Base-by-base conservation (phyloP, 495 filamentous ascomycete genomes). In the Neurospora africana region DNA sequence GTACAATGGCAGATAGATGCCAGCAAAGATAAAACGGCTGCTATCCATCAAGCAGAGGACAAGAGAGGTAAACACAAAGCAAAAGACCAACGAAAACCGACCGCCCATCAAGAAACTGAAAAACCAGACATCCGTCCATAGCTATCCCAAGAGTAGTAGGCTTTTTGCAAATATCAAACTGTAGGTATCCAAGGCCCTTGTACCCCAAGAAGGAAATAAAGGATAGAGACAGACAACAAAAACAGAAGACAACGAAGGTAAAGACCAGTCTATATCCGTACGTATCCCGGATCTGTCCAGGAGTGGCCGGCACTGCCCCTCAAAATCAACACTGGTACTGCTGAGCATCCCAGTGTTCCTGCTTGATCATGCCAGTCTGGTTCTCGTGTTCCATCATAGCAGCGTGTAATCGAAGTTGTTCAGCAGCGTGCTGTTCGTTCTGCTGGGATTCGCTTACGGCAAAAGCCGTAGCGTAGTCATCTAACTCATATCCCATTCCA, bases 321-420 rank as follows among this genome's bases (percentile, higher is more conserved):
- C 13, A 27, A 15, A 6, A 65, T 33, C 27, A 19, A 33, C 41
- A 37, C 15, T 72, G 71, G 37, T 71, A 73, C n/a, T 39, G 68
- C 27, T 73, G 73, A 5, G 69, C 35, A 15, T 78, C 80, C 79
- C 79, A 80, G 0, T 79, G 79, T 73, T 84, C 83, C 36, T 73
- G 77, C 73, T 84, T 83, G 35, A 84, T 75, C 61, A 74, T 47
- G 9, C 73, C 70, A n/a, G 75, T 76, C 0, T 58, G 61, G 5
- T 65, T 71, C 5, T 82, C 79, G 2, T 75, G 70, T 10, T 80
- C 79, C 74, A 76, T 75, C 17, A 73, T 69, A 21, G 74, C 76
- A 61, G n/a, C 74, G 5, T 72, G 74, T 38, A 79, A 41, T 2
- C 71, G 75, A 1, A 76, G 36, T 8, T 78, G 74, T 39, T 74